A percentile compares a stretch with the other conserved stretches of the same genome.
These are phyloP conservation scores for Hyaloscypha hepaticicola DNA, from an alignment of 495 filamentous ascomycete species.

Conservation along the genomic window DNA sequence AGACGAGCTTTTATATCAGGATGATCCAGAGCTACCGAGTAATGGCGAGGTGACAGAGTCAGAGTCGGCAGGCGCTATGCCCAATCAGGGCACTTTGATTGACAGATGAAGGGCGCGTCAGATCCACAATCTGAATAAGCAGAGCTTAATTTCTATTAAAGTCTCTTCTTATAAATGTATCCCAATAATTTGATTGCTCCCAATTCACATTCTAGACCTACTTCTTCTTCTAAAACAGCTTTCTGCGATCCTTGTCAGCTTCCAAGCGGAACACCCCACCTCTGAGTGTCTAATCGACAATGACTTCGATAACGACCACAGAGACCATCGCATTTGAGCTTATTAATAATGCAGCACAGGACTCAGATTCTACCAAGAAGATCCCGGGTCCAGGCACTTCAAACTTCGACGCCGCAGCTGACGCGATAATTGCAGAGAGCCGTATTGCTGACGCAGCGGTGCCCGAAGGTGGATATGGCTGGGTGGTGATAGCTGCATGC, in stretches of 20 bases:
- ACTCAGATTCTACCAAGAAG: conserved; percentile 5
- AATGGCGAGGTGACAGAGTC: no score
- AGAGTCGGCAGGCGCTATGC: neutral
- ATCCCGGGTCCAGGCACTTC: conserved; percentile 21
- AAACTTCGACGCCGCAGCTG: conserved; percentile 33
- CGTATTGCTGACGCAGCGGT: conserved; percentile 45
- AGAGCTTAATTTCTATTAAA: neutral
- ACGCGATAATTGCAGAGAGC: conserved; percentile 50
- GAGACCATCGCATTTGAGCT: conserved; percentile 16
- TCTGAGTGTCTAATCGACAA: neutral
- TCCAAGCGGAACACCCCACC: neutral
- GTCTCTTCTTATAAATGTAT: neutral
- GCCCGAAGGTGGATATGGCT: conserved; percentile 57
- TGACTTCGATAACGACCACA: conserved; percentile 13
- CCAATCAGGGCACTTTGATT: neutral
- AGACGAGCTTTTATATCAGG: no score
- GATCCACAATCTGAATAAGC: neutral
- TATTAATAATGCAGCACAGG: neutral
- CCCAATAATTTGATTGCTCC: neutral
- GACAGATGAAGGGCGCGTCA: neutral
- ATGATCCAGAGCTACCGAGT: no score
- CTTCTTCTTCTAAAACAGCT: neutral
- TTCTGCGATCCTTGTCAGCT: no score
- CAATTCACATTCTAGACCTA: neutral
- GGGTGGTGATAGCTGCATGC: conserved; percentile 54